Evolutionary conservation across 2,329 filamentous ascomycete species (phyloP).

Genomic region (Chalaropsis ovoidea): DNA sequence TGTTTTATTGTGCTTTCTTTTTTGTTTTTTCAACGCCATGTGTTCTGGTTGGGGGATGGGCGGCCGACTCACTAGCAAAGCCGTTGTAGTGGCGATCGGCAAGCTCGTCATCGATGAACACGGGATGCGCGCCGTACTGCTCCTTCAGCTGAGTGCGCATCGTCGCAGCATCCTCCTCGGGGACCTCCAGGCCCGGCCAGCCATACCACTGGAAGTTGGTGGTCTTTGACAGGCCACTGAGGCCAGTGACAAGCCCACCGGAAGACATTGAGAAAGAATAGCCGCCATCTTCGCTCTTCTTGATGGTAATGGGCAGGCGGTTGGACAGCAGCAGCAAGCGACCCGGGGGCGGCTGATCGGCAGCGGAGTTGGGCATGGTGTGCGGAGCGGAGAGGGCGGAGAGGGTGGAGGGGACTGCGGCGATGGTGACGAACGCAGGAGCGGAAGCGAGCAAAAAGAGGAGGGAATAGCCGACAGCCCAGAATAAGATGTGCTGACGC

Average conservation of each 20-base stretch:
- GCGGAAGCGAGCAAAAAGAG: not conserved
- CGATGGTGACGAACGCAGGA: not conserved
- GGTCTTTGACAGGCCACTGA: slow-evolving; percentile 83
- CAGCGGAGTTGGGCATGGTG: slow-evolving; percentile 34
- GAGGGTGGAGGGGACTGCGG: not conserved
- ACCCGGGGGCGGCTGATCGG: slow-evolving; percentile 34
- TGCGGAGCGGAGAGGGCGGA: not conserved
- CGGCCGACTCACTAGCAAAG: slow-evolving; percentile 67
- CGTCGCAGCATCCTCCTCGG: slow-evolving; percentile 64
- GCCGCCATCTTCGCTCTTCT: slow-evolving; percentile 79
- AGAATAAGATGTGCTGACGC: not conserved
- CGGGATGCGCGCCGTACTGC: slow-evolving; percentile 79
- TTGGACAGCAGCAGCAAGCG: slow-evolving; percentile 82
- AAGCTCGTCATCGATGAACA: slow-evolving; percentile 88
- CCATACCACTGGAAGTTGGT: slow-evolving; percentile 98
- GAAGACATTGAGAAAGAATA: slow-evolving; percentile 96
- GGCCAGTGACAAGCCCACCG: slow-evolving; percentile 83
- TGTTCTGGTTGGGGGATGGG: too few species aligned
- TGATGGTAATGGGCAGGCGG: slow-evolving; percentile 91
- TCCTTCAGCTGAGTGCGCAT: slow-evolving; percentile 72
- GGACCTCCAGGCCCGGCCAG: slow-evolving; percentile 89
- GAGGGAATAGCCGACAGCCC: not conserved
- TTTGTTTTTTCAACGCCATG: too few species aligned
- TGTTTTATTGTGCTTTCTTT: not conserved
- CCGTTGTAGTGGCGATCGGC: slow-evolving; percentile 96